phyloP scores from a whole-genome alignment of 2,329 filamentous ascomycete genomes.

The Orbilia quercus region DNA sequence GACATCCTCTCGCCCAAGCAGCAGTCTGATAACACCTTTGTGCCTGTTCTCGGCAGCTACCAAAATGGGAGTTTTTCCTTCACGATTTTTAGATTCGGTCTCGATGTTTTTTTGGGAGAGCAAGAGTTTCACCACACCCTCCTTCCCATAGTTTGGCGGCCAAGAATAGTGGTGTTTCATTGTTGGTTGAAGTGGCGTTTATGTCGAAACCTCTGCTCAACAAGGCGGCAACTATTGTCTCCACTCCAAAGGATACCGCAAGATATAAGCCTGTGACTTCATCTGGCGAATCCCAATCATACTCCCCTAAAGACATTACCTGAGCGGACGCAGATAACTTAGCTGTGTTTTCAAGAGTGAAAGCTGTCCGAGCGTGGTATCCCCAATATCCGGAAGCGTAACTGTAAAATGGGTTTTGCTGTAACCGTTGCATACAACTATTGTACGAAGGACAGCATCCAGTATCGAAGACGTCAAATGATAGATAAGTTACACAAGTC shows the following conservation, averaged over 20 bases:
- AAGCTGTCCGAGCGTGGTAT: conserved; percentile 11
- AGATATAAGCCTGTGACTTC: conserved; percentile 3
- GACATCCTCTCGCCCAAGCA: too few species aligned
- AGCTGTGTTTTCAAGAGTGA: too few species aligned
- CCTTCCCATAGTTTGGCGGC: conserved; percentile 42
- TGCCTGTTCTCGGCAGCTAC: too few species aligned
- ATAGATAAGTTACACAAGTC: conserved; percentile 29
- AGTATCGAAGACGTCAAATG: conserved; percentile 6
- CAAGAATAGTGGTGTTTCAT: conserved; percentile 41
- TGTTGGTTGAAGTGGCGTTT: not conserved
- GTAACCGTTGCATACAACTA: not conserved
- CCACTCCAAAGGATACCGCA: conserved; percentile 10
- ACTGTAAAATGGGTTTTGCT: conserved; percentile 7
- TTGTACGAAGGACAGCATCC: not conserved
- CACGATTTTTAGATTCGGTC: too few species aligned
- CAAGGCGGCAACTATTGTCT: not conserved
- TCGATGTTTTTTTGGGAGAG: too few species aligned
- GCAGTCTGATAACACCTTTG: too few species aligned
- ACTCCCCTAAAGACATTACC: too few species aligned
- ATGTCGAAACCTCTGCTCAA: conserved; percentile 4
- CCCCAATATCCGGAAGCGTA: conserved; percentile 34
- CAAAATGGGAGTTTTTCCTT: too few species aligned
- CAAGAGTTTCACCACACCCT: conserved; percentile 24
- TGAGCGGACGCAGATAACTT: too few species aligned
- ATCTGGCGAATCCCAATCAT: too few species aligned